Evolutionary conservation across 495 filamentous ascomycete genomes (phyloP), one percentile per base, ranked within the genome.

Genomic region (Penicillium steckii): DNA sequence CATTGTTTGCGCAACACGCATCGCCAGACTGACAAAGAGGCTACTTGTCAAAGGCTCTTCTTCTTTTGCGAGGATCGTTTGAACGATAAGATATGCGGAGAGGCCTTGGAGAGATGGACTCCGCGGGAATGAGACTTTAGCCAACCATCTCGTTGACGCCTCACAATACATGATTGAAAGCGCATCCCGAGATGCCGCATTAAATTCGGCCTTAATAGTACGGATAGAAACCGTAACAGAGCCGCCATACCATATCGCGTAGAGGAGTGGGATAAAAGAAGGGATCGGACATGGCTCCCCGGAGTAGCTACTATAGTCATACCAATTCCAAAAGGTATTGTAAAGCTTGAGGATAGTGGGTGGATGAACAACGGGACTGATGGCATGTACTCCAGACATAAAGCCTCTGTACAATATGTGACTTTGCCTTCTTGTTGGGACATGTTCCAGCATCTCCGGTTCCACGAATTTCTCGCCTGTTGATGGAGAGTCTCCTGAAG

Each of bases 1-100:
- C 84, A 89, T 85, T 17, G 82, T 84, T 50, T 88, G 85, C 0
- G 85, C 86, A n/a, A 87, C 80, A 56, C 83, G 75, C 57, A 86
- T 77, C 8, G 78, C 76, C 8, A 84, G 67, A 19, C 84, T 85
- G 22, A 78, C 65, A 21, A 76, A 78, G 3, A 76, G 53, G 59
- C 74, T 78, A 52, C 73, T 78, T 6, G 73, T 73, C 32, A 78
- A 42, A 7, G 74, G 74, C 32, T 78, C 73, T 55, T 78, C 74
- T 25, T 78, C 74, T 25, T 76, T 76, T 1, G 74, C 67, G 7
- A 75, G 54, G 22, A 78, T 76, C 3, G 74, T 78, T 50, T 75
- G 73, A 9, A 74, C 69, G 18, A 78, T 61, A 5, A 78, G 61
- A 52, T 76, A 78, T 8, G 74, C 74, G 6, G 71, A 66, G 10